Conservation (phyloP, 768 basidiomycete genomes). For the Cystobasidium tubakii region DNA sequence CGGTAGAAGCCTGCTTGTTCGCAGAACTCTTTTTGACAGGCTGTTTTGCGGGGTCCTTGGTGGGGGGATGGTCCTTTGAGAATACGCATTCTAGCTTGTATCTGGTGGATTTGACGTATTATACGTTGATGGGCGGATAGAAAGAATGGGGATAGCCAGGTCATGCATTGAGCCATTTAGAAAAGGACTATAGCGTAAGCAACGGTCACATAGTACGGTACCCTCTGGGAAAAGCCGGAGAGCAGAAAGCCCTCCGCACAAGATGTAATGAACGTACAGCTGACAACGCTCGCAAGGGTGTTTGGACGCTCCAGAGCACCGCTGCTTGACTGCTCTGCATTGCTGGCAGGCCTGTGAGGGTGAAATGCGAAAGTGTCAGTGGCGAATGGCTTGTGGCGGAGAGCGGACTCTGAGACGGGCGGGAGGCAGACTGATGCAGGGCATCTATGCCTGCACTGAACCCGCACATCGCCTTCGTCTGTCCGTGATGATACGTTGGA, state of each 20-base stretch:
- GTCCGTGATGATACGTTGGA: too few relatives aligned
- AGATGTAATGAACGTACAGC: conserved; percentile 3
- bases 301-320: conserved; percentile 27
- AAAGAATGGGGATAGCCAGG: background rate
- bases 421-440: background rate
- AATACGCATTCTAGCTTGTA: conserved; percentile 36
- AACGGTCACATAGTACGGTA: background rate
- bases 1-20: conserved; percentile 10
- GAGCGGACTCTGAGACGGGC: background rate
- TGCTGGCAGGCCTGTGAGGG: conserved; percentile 31
- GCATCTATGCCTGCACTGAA: too few relatives aligned
- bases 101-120: background rate
- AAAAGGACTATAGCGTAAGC: background rate
- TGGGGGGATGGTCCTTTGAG: conserved; percentile 17
- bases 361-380: background rate
- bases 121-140: too few relatives aligned
- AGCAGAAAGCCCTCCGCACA: background rate
- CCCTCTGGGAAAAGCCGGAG: background rate
- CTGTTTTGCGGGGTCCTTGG: background rate
- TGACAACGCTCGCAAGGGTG: conserved; percentile 35
- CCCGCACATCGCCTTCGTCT: too few relatives aligned
- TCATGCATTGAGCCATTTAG: background rate
- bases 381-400: background rate
- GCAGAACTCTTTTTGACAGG: conserved; percentile 10
- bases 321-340: conserved; percentile 34